phyloP scores from a whole-genome alignment of 2,329 filamentous ascomycete species.

The Talaromyces pinophilus region DNA sequence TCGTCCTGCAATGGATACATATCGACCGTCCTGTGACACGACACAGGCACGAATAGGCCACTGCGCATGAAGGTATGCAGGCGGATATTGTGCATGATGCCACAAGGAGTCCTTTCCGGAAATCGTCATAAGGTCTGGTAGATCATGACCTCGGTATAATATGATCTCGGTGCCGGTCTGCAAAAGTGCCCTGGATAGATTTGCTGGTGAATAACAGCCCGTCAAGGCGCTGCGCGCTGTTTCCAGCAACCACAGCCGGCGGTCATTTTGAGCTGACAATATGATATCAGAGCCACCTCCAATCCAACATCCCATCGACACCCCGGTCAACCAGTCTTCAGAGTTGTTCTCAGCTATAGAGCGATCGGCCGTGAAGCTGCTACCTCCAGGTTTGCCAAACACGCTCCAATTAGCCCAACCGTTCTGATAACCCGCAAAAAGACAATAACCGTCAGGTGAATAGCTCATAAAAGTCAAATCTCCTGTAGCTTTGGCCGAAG shows the following conservation, averaged over 20 bases:
- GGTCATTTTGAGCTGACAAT: conserved; percentile 68
- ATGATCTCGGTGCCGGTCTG: conserved; percentile 87
- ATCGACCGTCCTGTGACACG: conserved; percentile 87
- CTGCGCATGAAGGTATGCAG: conserved; percentile 81
- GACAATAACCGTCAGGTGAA: conserved; percentile 92
- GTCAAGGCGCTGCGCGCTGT: conserved; percentile 93
- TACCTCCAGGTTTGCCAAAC: conserved; percentile 85
- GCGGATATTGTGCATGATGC: conserved; percentile 86
- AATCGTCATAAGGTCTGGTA: conserved; percentile 85
- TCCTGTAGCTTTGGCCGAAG: conserved; percentile 68
- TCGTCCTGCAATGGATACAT: conserved; percentile 92
- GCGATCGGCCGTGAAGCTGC: conserved; percentile 74
- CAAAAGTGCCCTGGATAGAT: conserved; percentile 83
- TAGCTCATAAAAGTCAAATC: conserved; percentile 74
- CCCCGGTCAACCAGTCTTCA: conserved; percentile 81
- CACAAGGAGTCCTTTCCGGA: conserved; percentile 92
- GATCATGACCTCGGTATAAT: conserved; percentile 89
- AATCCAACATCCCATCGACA: conserved; percentile 79
- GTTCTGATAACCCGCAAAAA: conserved; percentile 88
- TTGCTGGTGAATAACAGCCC: conserved; percentile 87
- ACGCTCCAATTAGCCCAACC: conserved; percentile 98
- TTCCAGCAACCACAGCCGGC: conserved; percentile 82
- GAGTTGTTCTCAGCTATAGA: conserved; percentile 65
- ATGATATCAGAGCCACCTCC: conserved; percentile 85
- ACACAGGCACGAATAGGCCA: conserved; percentile 90